These are phyloP conservation scores for Coemansia sp. DNA, from an alignment of 192 early-diverging fungal species.

Conservation along the genomic window DNA sequence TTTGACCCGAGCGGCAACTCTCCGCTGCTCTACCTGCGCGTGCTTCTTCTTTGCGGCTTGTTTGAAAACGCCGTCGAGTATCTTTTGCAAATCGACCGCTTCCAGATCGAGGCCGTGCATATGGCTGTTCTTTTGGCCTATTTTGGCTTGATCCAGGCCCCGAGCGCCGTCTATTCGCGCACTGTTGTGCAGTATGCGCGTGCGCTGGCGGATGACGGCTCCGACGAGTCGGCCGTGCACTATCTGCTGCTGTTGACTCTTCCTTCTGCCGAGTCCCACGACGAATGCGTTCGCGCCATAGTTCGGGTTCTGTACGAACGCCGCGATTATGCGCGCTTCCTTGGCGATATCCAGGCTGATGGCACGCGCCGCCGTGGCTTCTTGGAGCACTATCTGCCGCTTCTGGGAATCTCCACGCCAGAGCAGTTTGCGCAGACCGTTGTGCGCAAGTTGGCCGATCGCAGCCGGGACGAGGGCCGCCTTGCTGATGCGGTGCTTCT, in stretches of 20 bases:
- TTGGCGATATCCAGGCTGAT: slow-evolving; percentile 60
- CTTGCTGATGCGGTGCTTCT: slow-evolving; percentile 76
- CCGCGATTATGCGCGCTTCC: slow-evolving; percentile 60
- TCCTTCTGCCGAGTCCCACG: neutral
- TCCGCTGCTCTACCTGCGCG: slow-evolving; percentile 77
- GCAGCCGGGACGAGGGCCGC: slow-evolving; percentile 68
- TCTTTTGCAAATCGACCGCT: slow-evolving; percentile 63
- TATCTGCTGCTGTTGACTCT: slow-evolving; percentile 51
- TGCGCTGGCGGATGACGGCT: slow-evolving; percentile 23
- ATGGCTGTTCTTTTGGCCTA: slow-evolving; percentile 83
- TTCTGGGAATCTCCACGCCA: slow-evolving; percentile 62
- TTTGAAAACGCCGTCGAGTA: slow-evolving; percentile 87
- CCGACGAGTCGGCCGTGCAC: slow-evolving; percentile 36
- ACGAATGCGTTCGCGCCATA: slow-evolving; percentile 38
- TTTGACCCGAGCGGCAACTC: slow-evolving; percentile 72
- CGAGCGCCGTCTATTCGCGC: slow-evolving; percentile 54
- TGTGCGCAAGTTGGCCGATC: slow-evolving; percentile 67
- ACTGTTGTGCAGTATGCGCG: slow-evolving; percentile 42
- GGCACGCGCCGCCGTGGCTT: slow-evolving; percentile 56
- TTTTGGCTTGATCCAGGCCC: slow-evolving; percentile 76
- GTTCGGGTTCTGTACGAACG: slow-evolving; percentile 61
- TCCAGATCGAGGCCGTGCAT: slow-evolving; percentile 85
- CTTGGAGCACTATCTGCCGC: slow-evolving; percentile 68
- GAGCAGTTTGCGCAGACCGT: slow-evolving; percentile 71
- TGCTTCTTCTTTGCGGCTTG: slow-evolving; percentile 85